A percentile compares a stretch with the other conserved stretches of the same genome.
These are phyloP conservation scores for Pterula multifida DNA, from an alignment of 1,284 basidiomycete genomes.

Conservation along the genomic window DNA sequence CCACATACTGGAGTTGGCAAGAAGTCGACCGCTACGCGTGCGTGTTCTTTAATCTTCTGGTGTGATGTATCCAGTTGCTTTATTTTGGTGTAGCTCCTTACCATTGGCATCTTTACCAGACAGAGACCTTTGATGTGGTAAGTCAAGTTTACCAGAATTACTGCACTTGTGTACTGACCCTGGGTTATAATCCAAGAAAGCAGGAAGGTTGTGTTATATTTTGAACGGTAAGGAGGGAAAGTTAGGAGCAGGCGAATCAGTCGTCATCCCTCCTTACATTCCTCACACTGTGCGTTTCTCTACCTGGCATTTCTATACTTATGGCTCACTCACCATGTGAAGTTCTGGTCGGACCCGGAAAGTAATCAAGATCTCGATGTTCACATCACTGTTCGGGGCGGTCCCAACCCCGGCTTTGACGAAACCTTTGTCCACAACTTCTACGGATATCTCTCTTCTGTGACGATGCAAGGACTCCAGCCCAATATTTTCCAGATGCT, in stretches of 20 bases:
- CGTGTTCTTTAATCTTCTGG: background rate
- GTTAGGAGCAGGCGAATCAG: conserved; percentile 14
- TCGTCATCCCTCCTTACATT: conserved; percentile 14
- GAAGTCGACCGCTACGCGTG: conserved; percentile 16
- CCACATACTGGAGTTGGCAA: conserved; percentile 16
- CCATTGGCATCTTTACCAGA: conserved; percentile 19
- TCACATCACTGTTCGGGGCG: conserved; percentile 16
- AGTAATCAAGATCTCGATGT: conserved; percentile 16
- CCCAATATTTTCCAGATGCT: conserved; percentile 14
- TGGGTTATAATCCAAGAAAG: conserved; percentile 9
- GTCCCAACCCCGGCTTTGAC: conserved; percentile 16
- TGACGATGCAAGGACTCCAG: conserved; percentile 9
- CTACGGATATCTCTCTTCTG: conserved; percentile 14
- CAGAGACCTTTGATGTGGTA: conserved; percentile 17
- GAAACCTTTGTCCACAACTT: conserved; percentile 15
- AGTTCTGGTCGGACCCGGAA: conserved; percentile 18
- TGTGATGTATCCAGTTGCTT: background rate
- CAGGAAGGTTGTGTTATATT: conserved; percentile 16
- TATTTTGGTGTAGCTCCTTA: conserved; percentile 14
- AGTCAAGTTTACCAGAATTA: background rate
- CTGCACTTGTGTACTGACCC: background rate
- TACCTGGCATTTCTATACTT: background rate
- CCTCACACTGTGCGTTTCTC: conserved; percentile 14
- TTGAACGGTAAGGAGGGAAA: conserved; percentile 16
- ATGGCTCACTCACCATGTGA: background rate